These are phyloP conservation scores for Moesziomyces antarcticus DNA, from an alignment of 1,284 basidiomycete genomes.

Conservation along the genomic window DNA sequence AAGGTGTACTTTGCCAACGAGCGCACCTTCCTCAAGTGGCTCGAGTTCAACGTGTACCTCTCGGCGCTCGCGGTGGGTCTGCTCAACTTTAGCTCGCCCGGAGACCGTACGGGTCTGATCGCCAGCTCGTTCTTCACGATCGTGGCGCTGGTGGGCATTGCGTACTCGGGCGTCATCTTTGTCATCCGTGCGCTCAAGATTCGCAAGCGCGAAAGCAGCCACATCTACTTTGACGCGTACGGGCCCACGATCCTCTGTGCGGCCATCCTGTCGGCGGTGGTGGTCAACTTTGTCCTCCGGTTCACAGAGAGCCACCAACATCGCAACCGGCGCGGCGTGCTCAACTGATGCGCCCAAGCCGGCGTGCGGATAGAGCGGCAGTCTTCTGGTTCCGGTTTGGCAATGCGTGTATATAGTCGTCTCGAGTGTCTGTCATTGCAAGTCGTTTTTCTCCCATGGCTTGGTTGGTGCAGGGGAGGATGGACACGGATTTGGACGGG, in stretches of 20 bases:
- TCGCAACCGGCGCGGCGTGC: slow-evolving; percentile 46
- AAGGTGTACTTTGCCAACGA: slow-evolving; percentile 98
- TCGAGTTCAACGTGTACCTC: slow-evolving; percentile 81
- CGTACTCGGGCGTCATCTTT: slow-evolving; percentile 88
- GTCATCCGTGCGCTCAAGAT: slow-evolving; percentile 84
- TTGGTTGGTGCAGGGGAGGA: no score
- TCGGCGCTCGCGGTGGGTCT: slow-evolving; percentile 67
- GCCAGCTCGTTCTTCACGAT: slow-evolving; percentile 88
- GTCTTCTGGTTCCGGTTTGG: no score
- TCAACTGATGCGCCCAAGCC: slow-evolving; percentile 29
- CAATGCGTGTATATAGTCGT: no score
- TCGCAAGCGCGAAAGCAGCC: slow-evolving; percentile 58
- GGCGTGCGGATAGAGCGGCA: no score
- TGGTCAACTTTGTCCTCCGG: slow-evolving; percentile 65
- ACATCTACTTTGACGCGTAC: slow-evolving; percentile 65
- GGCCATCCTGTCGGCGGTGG: slow-evolving; percentile 50
- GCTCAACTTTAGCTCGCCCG: slow-evolving; percentile 83
- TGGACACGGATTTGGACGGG: no score
- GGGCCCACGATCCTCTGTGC: slow-evolving; percentile 64
- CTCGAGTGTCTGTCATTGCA: no score
- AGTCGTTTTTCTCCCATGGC: no score
- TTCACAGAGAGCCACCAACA: slow-evolving; percentile 50
- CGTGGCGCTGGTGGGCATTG: slow-evolving; percentile 86
- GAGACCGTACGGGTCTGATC: slow-evolving; percentile 82
- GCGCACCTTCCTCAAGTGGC: slow-evolving; percentile 80